Evolutionary conservation across 2,329 filamentous ascomycete genomes (phyloP).

Genomic region (Pleomassaria siparia): DNA sequence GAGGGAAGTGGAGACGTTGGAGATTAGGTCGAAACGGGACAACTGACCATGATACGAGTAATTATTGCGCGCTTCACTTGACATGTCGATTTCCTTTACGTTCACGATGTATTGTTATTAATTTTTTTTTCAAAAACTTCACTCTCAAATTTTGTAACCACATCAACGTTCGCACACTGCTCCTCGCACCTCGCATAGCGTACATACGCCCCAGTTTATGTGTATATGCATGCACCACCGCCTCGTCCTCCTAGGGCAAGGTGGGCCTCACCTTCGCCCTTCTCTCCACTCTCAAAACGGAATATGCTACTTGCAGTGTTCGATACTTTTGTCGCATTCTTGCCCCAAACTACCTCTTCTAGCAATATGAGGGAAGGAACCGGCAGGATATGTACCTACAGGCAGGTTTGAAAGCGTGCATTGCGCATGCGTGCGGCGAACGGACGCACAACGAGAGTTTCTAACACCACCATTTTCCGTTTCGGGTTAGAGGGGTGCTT

Average conservation of each 20-base stretch:
- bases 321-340: conserved; percentile 3
- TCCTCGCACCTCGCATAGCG: not conserved
- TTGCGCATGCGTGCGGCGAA: not conserved
- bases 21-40: conserved; percentile 11
- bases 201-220: not conserved
- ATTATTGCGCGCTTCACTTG: too few relatives aligned
- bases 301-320: conserved; percentile 9
- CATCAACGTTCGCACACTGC: not conserved
- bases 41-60: not conserved
- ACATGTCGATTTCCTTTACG: too few relatives aligned
- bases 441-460: too few relatives aligned
- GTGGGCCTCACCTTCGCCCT: not conserved
- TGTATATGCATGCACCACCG: not conserved
- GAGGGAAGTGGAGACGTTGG: conserved; percentile 29
- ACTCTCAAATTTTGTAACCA: not conserved
- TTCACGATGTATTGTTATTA: too few relatives aligned
- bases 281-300: conserved; percentile 5
- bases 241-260: not conserved
- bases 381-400: not conserved
- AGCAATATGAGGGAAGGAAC: not conserved
- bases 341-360: not conserved
- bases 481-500: not conserved
- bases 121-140: not conserved
- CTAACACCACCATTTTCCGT: not conserved
- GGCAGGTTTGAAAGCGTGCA: not conserved